phyloP scores from a whole-genome alignment of 371 early-diverging fungal species.

The Lichtheimia ornata region DNA sequence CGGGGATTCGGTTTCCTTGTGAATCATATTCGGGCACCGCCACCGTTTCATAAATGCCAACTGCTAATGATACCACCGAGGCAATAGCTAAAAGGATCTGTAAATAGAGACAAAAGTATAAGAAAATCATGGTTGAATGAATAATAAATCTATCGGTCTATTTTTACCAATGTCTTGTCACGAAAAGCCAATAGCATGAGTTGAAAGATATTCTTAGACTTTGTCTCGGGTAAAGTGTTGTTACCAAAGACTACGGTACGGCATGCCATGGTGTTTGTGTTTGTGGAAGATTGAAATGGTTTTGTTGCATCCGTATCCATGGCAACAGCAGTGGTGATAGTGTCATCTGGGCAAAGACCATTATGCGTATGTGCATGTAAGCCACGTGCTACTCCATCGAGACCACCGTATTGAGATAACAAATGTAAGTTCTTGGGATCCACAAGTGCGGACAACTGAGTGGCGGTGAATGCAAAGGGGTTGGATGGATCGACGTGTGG shows the following conservation, averaged over 20 bases:
- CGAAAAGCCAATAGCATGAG: conserved; percentile 79
- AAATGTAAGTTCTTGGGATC: conserved; percentile 61
- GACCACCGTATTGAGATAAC: conserved; percentile 49
- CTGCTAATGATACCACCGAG: conserved; percentile 80
- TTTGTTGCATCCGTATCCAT: conserved; percentile 5
- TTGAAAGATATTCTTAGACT: conserved; percentile 62
- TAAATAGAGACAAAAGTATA: not conserved
- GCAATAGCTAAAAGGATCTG: conserved; percentile 77
- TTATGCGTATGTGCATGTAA: conserved; percentile 48
- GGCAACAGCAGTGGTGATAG: conserved; percentile 17
- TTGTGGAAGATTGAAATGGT: not conserved
- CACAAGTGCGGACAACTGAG: conserved; percentile 49
- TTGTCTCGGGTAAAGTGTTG: conserved; percentile 65
- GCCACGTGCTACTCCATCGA: conserved; percentile 54
- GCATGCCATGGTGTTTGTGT: conserved; percentile 12
- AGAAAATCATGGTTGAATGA: not conserved
- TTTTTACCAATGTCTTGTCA: conserved; percentile 77
- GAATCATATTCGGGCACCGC: conserved; percentile 40
- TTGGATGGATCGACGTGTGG: conserved; percentile 46
- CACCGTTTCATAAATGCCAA: conserved; percentile 86
- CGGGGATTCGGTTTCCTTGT: conserved; percentile 35
- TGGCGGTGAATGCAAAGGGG: conserved; percentile 56
- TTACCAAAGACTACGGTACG: conserved; percentile 51
- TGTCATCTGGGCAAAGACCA: conserved; percentile 44
- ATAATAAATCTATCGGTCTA: not conserved